Evolutionary conservation across 2,329 filamentous ascomycete species (phyloP).

Genomic region (Paecilomyces sp.): DNA sequence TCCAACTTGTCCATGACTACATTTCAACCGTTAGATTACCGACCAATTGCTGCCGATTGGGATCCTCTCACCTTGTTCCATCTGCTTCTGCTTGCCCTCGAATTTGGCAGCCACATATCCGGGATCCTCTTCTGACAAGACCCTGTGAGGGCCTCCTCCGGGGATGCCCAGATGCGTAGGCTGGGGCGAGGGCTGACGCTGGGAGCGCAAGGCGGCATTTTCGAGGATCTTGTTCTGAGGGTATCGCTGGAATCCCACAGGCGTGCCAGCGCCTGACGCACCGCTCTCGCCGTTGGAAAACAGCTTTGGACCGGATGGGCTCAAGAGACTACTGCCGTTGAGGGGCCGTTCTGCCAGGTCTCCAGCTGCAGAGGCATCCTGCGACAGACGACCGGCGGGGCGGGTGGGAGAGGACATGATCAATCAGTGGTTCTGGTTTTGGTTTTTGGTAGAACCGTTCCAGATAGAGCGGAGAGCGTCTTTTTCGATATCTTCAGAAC

Average conservation of each 20-base stretch:
- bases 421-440: background rate
- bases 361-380: background rate
- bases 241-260: conserved; percentile 35
- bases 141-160: conserved; percentile 52
- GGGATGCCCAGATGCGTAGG: conserved; percentile 77
- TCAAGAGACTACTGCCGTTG: conserved; percentile 21
- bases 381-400: conserved; percentile 1
- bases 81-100: conserved; percentile 85
- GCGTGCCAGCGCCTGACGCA: conserved; percentile 31
- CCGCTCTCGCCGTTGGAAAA: conserved; percentile 24
- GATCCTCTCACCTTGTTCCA: conserved; percentile 59
- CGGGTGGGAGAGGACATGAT: conserved; percentile 23
- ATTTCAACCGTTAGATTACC: conserved; percentile 13
- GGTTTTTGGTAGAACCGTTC: background rate
- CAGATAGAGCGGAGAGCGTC: no score
- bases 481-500: no score
- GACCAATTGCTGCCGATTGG: background rate
- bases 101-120: conserved; percentile 95
- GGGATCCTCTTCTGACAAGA: conserved; percentile 80
- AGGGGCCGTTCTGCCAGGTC: conserved; percentile 18
- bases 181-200: conserved; percentile 73
- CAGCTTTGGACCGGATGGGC: conserved; percentile 23
- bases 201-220: conserved; percentile 41
- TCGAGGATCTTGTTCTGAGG: conserved; percentile 53
- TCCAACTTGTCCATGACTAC: conserved; percentile 73